Evolutionary conservation across 768 basidiomycete genomes (phyloP), one percentile per base, ranked within the genome.

Genomic region (Mycena crocata): DNA sequence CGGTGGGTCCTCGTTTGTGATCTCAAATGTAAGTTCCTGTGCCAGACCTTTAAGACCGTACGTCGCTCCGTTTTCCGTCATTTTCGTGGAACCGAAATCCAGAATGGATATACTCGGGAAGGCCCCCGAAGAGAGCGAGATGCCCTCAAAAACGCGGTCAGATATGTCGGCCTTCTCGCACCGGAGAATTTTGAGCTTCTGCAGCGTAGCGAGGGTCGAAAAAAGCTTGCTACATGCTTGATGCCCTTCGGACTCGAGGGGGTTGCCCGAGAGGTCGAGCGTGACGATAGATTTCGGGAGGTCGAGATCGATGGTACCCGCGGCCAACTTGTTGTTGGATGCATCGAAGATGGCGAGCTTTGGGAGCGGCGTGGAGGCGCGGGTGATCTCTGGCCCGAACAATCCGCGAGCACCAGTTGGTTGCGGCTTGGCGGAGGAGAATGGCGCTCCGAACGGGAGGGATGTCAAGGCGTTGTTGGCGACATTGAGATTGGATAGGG

Each of bases 1-100:
- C 4, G 82, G 80, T 10, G 87, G 86, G 44, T 87, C 85, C 34
- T 88, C 86, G 19, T 79, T 77, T 0, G 87, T 86, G 31, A 83
- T 72, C 62, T 91, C 87, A 64, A 86, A 90, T 55, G 80, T 83
- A 21, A 92, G 69, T 9, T 81, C 79, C 74, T 89, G 86, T 51
- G 82, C 78, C 66, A 91, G 74, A 1, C 72, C 72, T 40, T 82
- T 74, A 35, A 93, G 76, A 3, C 86, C 84, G 3, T 73, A 69
- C 31, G 83, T 74, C 10, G 89, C 77, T 14, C 77, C 78, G n/a
- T 84, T 84, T 24, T 78, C 70, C 0, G 83, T 89, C 21, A 85
- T 86, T 57, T 82, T 81, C 0, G 93, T 93, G 69, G 90, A 89
- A 45, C 87, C 87, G 7, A 94, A 75, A 73, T 94, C 90, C 24